phyloP scores from a whole-genome alignment of 345 rosid species.

The Schrenkiella parvula region DNA sequence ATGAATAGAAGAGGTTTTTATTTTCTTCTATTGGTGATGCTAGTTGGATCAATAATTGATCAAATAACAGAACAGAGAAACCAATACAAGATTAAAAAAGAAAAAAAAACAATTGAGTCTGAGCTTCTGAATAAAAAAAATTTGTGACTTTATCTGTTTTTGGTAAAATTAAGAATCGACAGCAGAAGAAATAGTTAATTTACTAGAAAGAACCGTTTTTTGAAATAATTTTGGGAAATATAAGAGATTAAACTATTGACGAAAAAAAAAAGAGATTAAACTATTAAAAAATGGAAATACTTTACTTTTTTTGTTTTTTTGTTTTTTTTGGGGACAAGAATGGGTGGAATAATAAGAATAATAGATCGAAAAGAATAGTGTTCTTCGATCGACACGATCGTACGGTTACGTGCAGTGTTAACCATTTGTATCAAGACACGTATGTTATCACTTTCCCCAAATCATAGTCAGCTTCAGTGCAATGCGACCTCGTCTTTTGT shows the following conservation, averaged over 20 bases:
- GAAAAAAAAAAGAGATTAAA: neutral
- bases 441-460: neutral
- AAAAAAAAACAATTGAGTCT: neutral
- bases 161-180: conserved; percentile 32
- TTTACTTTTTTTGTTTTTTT: neutral
- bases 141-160: conserved; percentile 28
- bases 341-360: conserved; percentile 12
- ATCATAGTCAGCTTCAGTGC: conserved; percentile 3
- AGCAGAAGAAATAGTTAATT: neutral
- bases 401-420: conserved; percentile 14
- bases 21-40: conserved; percentile 20
- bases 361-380: conserved; percentile 6
- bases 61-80: neutral
- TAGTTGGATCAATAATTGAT: conserved; percentile 20
- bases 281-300: neutral
- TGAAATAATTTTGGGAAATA: neutral
- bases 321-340: conserved; percentile 5
- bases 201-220: neutral
- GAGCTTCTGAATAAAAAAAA: conserved; percentile 12
- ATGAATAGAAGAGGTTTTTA: neutral
- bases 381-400: conserved; percentile 26
- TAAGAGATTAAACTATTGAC: neutral
- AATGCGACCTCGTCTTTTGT: conserved; percentile 14
- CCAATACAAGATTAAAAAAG: neutral
- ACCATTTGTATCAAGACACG: conserved; percentile 8